A percentile compares a stretch with the other conserved stretches of the same genome.
These are phyloP conservation scores for Cordyceps pruinosa DNA, from an alignment of 2,329 filamentous ascomycete species.

Conservation along the genomic window DNA sequence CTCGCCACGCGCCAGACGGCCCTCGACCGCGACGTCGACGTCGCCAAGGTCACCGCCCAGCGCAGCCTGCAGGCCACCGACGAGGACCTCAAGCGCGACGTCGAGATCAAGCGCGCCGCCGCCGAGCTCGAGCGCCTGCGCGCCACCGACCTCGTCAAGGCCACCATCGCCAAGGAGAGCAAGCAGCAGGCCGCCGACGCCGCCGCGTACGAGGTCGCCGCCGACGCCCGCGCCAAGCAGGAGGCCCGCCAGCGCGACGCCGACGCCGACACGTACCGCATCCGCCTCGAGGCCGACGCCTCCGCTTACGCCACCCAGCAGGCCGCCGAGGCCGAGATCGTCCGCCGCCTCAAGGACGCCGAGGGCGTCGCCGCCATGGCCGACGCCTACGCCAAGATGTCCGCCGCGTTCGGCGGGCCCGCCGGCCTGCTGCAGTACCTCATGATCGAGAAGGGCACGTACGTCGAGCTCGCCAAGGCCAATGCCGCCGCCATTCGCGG, in stretches of 20 bases:
- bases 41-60: constrained; percentile 66
- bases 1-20: constrained; percentile 66
- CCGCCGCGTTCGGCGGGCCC: constrained; percentile 68
- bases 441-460: constrained; percentile 80
- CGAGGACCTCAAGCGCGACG: constrained; percentile 71
- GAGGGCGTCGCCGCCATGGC: constrained; percentile 73
- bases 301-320: constrained; percentile 32
- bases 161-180: constrained; percentile 57
- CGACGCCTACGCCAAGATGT: constrained; percentile 67
- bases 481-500: constrained; percentile 71
- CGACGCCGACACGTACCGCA: constrained; percentile 41
- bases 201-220: constrained; percentile 32
- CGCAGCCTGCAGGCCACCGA: constrained; percentile 69
- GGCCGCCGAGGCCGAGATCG: constrained; percentile 52
- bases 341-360: constrained; percentile 63
- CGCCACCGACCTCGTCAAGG: constrained; percentile 67
- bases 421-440: constrained; percentile 73
- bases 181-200: constrained; percentile 59
- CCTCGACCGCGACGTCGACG: constrained; percentile 66
- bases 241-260: constrained; percentile 40
- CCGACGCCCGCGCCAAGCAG: constrained; percentile 47
- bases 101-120: constrained; percentile 68
- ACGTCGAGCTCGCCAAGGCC: constrained; percentile 68
- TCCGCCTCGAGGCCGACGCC: constrained; percentile 24
- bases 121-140: constrained; percentile 76